Evolutionary conservation across 257 asterid species (phyloP), one percentile per base, ranked within the genome.

Genomic region (Catharanthus roseus): DNA sequence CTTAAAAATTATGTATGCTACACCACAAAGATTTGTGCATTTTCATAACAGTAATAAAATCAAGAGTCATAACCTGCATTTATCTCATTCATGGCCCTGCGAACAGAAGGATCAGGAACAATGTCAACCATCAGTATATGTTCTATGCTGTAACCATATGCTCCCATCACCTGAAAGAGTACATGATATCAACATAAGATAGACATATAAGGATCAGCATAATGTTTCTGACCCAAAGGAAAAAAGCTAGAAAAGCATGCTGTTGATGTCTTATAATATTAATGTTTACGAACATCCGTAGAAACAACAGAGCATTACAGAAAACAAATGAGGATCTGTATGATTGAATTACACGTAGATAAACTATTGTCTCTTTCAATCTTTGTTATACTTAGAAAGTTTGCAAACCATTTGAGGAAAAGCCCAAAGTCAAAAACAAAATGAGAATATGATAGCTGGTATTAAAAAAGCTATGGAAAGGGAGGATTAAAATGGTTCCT

Each of bases 111-210:
- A 79, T 95, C 99, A 63, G 99, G 99, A 78, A 95, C 74, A 34
- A 95, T 91, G 89, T 95, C 99, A 47, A 95, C 99, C 96, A 91
- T 87, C 87, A 95, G 75, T 82, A 95, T 95, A 79, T 95, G 97
- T 80, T 91, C 99, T 67, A 95, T 91, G 88, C 72, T 86, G 89
- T 85, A 91, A 66, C 99, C 99, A 85, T 95, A 95, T 6, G 96
- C 95, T 75, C 95, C 90, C 97, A 95, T 95, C 83, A 95, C 97
- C 99, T 93, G 91, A 79, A 36, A 72, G 57, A 68, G 36, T 34
- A 36, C 18, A 62, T 53, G 72, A 73, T 77, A 29, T 58, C 72
- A 72, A 71, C 67, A 73, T 56, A 39, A 53, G 76, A 74, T 36
- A 18, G 65, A 38, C n/a, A 68, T 28, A 23, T 0, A 34, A 49